Evolutionary conservation across 148 eudicot genomes (phyloP).

Genomic region (Diospyros lotus): DNA sequence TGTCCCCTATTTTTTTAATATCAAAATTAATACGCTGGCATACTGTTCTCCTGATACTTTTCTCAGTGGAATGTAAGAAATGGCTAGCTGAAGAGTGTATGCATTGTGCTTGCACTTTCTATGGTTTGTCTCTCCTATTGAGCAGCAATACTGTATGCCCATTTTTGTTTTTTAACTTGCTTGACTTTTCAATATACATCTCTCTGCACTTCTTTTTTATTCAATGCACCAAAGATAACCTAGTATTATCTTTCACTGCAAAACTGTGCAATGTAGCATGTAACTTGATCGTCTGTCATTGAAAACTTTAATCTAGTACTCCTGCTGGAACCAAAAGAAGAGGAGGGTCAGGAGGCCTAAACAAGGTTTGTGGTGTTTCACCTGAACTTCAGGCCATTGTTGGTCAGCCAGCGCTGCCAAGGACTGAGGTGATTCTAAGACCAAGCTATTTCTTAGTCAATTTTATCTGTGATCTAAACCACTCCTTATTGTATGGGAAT

Average conservation of each 20-base stretch:
- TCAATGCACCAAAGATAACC: background rate
- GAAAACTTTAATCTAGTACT: conserved; percentile 32
- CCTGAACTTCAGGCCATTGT: conserved; percentile 82
- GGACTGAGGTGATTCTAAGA: conserved; percentile 57
- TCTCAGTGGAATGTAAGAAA: background rate
- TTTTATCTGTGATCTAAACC: background rate
- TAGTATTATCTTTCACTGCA: background rate
- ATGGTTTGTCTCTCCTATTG: background rate
- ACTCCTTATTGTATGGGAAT: background rate
- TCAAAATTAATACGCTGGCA: background rate
- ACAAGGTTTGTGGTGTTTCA: conserved; percentile 83
- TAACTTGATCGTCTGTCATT: background rate
- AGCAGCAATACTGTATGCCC: background rate
- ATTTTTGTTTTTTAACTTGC: background rate
- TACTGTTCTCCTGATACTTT: background rate
- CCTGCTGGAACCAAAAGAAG: conserved; percentile 62
- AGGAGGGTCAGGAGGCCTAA: conserved; percentile 92
- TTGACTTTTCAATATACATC: background rate
- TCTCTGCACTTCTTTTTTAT: background rate
- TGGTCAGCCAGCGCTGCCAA: conserved; percentile 78
- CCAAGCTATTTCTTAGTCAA: background rate
- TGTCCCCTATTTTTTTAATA: background rate
- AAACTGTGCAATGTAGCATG: background rate
- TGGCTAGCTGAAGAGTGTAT: background rate
- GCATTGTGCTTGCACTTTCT: background rate